Evolutionary conservation across 352 stramenopile genomes (phyloP).

Genomic region (Phytophthora pinifolia): DNA sequence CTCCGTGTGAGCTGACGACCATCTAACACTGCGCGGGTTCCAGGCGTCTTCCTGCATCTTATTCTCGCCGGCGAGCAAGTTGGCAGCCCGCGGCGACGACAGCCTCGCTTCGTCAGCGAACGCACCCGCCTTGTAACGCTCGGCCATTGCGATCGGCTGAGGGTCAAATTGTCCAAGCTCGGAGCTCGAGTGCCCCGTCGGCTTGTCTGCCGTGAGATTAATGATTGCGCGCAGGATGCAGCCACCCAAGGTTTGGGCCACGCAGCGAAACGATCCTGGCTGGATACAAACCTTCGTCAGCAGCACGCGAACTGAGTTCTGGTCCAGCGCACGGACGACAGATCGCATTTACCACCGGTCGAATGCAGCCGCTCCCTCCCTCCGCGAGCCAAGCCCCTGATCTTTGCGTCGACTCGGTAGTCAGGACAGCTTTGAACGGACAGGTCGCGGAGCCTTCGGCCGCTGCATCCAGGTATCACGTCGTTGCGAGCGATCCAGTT

Average conservation of each 20-base stretch:
- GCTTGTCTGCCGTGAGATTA: conserved; percentile 8
- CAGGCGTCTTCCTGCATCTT: conserved; percentile 6
- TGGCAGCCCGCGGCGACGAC: neutral
- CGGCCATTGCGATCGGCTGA: neutral
- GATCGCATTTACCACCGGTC: neutral
- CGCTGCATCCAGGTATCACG: too few relatives aligned
- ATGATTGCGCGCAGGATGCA: too few relatives aligned
- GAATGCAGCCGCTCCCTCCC: too few relatives aligned
- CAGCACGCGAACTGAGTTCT: too few relatives aligned
- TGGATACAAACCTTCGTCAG: too few relatives aligned
- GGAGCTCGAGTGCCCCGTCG: conserved; percentile 1
- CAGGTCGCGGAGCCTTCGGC: too few relatives aligned
- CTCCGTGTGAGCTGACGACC: conserved; percentile 11
- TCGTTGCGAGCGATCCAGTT: neutral
- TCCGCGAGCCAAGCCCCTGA: too few relatives aligned
- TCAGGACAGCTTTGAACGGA: too few relatives aligned
- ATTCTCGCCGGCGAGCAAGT: neutral
- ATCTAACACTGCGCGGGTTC: conserved; percentile 4
- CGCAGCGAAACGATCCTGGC: neutral
- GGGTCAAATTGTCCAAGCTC: too few relatives aligned
- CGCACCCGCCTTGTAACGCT: neutral
- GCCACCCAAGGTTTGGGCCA: neutral
- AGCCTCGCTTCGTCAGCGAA: neutral
- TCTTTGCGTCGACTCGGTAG: too few relatives aligned
- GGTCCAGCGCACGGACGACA: neutral